Percentiles rank a stretch among this genome's conserved stretches.
Evolutionary conservation across 2,329 filamentous ascomycete genomes (phyloP).

Genomic region (Phyllosticta citrichinensis): DNA sequence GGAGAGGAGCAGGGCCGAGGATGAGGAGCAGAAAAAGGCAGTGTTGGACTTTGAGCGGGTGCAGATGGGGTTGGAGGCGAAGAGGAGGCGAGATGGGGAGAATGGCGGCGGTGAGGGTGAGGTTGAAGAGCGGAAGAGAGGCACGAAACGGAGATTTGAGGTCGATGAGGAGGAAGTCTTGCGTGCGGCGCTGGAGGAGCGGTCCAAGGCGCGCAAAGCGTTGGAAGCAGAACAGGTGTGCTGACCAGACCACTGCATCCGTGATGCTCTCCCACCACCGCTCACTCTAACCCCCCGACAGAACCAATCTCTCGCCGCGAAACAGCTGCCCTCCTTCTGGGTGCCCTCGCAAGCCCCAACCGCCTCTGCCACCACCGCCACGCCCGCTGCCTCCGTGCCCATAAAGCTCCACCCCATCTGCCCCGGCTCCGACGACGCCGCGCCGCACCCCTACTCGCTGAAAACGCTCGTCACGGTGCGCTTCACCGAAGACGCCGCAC

Average conservation of each 20-base stretch:
- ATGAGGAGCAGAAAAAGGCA: slow-evolving; percentile 59
- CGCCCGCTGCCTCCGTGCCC: slow-evolving; percentile 41
- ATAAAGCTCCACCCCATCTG: slow-evolving; percentile 63
- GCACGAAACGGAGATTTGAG: slow-evolving; percentile 67
- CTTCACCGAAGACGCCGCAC: slow-evolving; percentile 62
- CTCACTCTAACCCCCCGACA: slow-evolving; percentile 12
- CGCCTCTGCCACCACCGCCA: slow-evolving; percentile 38
- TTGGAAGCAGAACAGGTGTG: slow-evolving; percentile 62
- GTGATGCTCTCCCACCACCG: background rate
- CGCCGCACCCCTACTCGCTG: slow-evolving; percentile 65
- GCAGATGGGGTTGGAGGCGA: slow-evolving; percentile 53
- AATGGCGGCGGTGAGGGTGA: slow-evolving; percentile 15
- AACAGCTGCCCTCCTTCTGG: slow-evolving; percentile 80
- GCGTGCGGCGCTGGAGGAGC: slow-evolving; percentile 59
- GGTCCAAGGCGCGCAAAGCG: slow-evolving; percentile 56
- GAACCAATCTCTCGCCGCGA: slow-evolving; percentile 43
- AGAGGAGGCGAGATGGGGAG: slow-evolving; percentile 26
- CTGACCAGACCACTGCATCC: too few species aligned
- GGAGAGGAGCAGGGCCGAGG: slow-evolving; percentile 50
- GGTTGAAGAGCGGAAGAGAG: slow-evolving; percentile 20
- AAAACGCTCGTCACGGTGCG: slow-evolving; percentile 66
- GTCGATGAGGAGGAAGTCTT: slow-evolving; percentile 68
- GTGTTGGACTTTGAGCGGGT: slow-evolving; percentile 76
- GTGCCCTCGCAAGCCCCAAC: slow-evolving; percentile 72
- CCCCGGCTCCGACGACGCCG: slow-evolving; percentile 58